Conservation (phyloP, 2,329 filamentous ascomycete species). For the Biscogniauxia sp. region DNA sequence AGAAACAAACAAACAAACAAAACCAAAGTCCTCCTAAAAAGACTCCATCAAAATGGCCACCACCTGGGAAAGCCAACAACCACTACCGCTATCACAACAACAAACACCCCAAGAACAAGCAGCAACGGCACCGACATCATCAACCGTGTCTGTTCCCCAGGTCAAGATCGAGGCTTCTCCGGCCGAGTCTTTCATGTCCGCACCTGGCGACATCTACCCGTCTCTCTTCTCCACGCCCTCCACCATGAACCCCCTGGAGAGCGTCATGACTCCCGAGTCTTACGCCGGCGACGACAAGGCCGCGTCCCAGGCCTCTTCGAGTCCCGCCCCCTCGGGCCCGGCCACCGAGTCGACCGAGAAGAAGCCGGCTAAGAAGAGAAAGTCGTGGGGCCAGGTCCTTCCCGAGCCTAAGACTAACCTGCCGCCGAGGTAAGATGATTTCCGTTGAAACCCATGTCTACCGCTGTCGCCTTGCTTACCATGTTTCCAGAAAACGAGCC, state of each 20-base stretch:
- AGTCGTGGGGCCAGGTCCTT: slow-evolving; percentile 97
- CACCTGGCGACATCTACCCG: slow-evolving; percentile 47
- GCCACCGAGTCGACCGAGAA: slow-evolving; percentile 43
- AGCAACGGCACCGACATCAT: neutral
- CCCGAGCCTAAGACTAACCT: slow-evolving; percentile 96
- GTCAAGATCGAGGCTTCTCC: slow-evolving; percentile 55
- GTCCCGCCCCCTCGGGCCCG: slow-evolving; percentile 19
- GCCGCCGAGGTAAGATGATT: slow-evolving; percentile 68
- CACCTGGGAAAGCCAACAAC: slow-evolving; percentile 36
- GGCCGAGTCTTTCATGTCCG: slow-evolving; percentile 52
- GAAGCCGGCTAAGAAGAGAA: slow-evolving; percentile 87
- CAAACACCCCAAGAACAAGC: too few relatives aligned
- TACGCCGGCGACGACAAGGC: slow-evolving; percentile 27
- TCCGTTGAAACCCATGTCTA: slow-evolving; percentile 2
- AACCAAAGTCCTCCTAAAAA: slow-evolving; percentile 15
- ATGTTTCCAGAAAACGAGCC: slow-evolving; percentile 72
- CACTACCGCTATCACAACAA: too few relatives aligned
- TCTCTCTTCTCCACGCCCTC: slow-evolving; percentile 45
- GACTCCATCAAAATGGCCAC: slow-evolving; percentile 37
- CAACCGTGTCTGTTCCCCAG: slow-evolving; percentile 37
- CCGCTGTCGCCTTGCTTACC: slow-evolving; percentile 24
- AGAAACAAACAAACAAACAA: neutral
- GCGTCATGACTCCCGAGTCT: slow-evolving; percentile 47
- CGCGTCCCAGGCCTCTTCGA: slow-evolving; percentile 15
- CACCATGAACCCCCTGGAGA: slow-evolving; percentile 46